Percentiles rank a stretch among this genome's conserved stretches.
These are phyloP conservation scores for Colletotrichum sp. DNA, from an alignment of 2,329 filamentous ascomycete genomes.

Conservation along the genomic window DNA sequence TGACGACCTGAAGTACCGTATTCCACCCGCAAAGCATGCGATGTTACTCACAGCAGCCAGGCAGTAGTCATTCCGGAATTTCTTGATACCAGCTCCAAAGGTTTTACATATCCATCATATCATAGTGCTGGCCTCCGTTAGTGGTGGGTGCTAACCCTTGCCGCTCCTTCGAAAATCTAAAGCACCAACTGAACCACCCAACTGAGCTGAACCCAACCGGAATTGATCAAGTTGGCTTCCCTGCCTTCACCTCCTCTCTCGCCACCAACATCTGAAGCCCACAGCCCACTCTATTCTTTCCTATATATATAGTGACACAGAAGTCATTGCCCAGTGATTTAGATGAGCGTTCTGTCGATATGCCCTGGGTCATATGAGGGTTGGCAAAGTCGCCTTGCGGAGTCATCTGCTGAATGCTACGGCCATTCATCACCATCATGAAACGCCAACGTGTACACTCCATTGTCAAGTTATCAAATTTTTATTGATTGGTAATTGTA, in stretches of 20 bases:
- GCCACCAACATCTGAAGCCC: not conserved
- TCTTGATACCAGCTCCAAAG: not conserved
- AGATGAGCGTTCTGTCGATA: not conserved
- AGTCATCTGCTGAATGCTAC: too few relatives aligned
- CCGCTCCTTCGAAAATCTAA: not conserved
- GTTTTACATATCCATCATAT: not conserved
- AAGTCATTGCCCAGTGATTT: not conserved
- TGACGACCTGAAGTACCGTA: too few relatives aligned
- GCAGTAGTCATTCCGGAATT: not conserved
- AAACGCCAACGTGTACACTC: rapidly evolving
- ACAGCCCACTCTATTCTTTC: not conserved
- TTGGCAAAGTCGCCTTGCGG: too few relatives aligned
- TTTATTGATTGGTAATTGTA: conserved; percentile 10
- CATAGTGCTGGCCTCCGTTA: not conserved
- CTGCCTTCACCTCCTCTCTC: not conserved
- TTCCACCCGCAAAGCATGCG: not conserved
- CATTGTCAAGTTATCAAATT: not conserved
- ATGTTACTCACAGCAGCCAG: not conserved
- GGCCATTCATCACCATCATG: not conserved
- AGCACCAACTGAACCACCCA: not conserved
- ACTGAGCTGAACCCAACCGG: not conserved
- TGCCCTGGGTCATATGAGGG: too few relatives aligned
- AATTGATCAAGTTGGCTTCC: not conserved
- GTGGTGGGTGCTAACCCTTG: rapidly evolving
- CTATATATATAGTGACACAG: not conserved